These are phyloP conservation scores for Irineochytrium annulatum DNA, from an alignment of 192 early-diverging fungal genomes.

Conservation along the genomic window DNA sequence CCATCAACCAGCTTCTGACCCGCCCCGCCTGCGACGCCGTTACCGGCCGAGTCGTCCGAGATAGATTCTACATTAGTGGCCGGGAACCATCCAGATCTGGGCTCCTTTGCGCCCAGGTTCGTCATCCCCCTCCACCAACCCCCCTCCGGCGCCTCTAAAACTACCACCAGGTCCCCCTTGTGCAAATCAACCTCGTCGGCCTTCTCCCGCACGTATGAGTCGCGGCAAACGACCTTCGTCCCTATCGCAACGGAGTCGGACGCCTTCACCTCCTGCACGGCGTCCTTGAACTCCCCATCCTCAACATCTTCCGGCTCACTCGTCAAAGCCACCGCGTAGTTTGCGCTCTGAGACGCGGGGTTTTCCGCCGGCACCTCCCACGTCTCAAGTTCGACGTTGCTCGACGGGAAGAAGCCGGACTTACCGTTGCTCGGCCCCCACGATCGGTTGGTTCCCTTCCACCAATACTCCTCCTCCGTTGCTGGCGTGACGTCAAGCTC, in stretches of 20 bases:
- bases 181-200: slow-evolving; percentile 44
- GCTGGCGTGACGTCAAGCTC: slow-evolving; percentile 36
- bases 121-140: slow-evolving; percentile 55
- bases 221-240: slow-evolving; percentile 32
- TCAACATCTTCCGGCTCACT: slow-evolving; percentile 5
- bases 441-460: slow-evolving; percentile 40
- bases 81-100: slow-evolving; percentile 51
- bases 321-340: neutral
- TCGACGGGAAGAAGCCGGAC: slow-evolving; percentile 44
- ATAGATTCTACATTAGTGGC: slow-evolving; percentile 35
- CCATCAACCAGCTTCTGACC: too few relatives aligned
- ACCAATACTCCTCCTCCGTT: slow-evolving; percentile 31
- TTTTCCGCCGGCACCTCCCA: slow-evolving; percentile 25
- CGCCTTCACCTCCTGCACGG: slow-evolving; percentile 19
- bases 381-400: slow-evolving; percentile 37
- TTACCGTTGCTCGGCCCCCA: slow-evolving; percentile 43
- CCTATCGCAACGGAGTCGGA: slow-evolving; percentile 39
- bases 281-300: slow-evolving; percentile 13
- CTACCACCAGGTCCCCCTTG: slow-evolving; percentile 36
- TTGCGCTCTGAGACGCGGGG: neutral
- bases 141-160: slow-evolving; percentile 48
- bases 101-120: slow-evolving; percentile 35
- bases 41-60: too few relatives aligned
- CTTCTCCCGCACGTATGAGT: slow-evolving; percentile 34
- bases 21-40: too few relatives aligned